phyloP scores from a whole-genome alignment of 768 basidiomycete species.

The Amyloporia xantha region DNA sequence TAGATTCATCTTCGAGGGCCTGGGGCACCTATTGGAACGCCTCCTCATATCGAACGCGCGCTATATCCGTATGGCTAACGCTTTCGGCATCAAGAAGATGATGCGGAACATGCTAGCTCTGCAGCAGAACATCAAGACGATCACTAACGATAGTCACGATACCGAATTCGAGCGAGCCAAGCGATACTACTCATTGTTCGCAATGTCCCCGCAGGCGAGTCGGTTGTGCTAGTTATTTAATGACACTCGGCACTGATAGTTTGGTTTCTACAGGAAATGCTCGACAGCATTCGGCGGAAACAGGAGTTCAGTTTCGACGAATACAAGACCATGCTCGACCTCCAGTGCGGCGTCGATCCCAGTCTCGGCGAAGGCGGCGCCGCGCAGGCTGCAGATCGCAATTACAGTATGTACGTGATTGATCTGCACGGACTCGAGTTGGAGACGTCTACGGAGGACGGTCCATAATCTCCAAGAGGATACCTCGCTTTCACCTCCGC shows the following conservation, averaged over 20 bases:
- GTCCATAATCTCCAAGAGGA: conserved; percentile 7
- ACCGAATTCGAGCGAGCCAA: conserved; percentile 73
- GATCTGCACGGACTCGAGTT: conserved; percentile 81
- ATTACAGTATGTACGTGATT: conserved; percentile 84
- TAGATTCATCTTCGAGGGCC: conserved; percentile 84
- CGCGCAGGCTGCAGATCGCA: conserved; percentile 53
- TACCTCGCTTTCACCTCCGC: background rate
- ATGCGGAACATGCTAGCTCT: conserved; percentile 84
- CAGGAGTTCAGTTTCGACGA: conserved; percentile 82
- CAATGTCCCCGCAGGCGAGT: conserved; percentile 60
- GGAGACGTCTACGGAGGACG: conserved; percentile 33
- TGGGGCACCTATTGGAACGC: conserved; percentile 81
- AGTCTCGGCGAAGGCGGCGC: conserved; percentile 42
- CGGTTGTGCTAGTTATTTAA: background rate
- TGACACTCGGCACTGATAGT: too few species aligned
- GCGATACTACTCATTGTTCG: conserved; percentile 77
- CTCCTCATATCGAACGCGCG: conserved; percentile 72
- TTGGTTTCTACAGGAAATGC: conserved; percentile 59
- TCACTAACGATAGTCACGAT: conserved; percentile 51
- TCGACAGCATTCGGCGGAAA: conserved; percentile 58
- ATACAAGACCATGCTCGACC: conserved; percentile 83
- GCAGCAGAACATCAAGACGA: conserved; percentile 83
- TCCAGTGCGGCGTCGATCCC: conserved; percentile 82
- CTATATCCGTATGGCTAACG: conserved; percentile 60
- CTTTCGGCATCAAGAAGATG: conserved; percentile 80